Evolutionary conservation across 768 basidiomycete species (phyloP).

Genomic region (Tulasnella sp.): DNA sequence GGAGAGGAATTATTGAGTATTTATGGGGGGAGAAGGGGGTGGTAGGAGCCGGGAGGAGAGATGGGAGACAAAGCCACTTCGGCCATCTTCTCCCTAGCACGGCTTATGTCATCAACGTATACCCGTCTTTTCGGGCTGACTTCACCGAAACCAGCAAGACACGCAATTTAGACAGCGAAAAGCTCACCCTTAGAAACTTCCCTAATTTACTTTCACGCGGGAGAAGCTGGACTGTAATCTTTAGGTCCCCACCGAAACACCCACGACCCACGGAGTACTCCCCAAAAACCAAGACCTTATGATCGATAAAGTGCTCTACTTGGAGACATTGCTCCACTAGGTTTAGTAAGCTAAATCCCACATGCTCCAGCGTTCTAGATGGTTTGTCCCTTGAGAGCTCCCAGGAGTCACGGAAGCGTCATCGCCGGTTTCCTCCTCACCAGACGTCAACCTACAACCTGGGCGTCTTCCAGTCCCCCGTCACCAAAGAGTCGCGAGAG

Average conservation of each 20-base stretch:
- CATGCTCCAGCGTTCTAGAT: constrained; percentile 3
- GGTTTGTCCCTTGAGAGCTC: background rate
- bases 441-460: background rate
- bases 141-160: background rate
- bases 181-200: background rate
- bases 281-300: background rate
- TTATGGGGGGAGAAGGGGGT: background rate
- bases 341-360: background rate
- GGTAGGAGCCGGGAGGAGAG: background rate
- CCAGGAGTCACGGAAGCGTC: background rate
- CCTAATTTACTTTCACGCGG: background rate
- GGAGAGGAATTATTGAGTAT: background rate
- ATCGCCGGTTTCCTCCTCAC: background rate
- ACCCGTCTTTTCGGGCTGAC: background rate
- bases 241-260: constrained; percentile 6
- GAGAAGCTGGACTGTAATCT: background rate
- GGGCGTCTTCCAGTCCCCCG: background rate
- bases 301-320: background rate
- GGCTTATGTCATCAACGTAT: background rate
- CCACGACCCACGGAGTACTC: background rate
- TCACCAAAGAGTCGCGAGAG: background rate
- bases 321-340: background rate
- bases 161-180: constrained; percentile 2
- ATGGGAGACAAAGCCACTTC: background rate
- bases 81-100: constrained; percentile 4